Evolutionary conservation across 495 filamentous ascomycete genomes (phyloP), one percentile per base, ranked within the genome.

Genomic region (Aspergillus hancockii): DNA sequence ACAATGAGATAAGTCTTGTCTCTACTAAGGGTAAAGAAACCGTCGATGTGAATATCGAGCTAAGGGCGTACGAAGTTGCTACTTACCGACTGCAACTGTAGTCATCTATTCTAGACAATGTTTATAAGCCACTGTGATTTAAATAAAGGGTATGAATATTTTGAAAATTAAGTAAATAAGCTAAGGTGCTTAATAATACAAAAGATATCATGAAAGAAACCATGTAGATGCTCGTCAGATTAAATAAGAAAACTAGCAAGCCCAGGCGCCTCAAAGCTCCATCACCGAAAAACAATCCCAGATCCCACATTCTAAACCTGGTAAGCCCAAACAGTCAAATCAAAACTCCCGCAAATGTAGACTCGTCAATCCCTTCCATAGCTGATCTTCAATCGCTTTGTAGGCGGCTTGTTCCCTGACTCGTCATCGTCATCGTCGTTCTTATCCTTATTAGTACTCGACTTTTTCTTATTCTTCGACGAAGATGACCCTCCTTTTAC

Each of bases 11-110:
- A 58, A 65, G 66, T 49, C 60, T 90, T 63, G 67, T 73, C 14
- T 65, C 86, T 9, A 59, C 73, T 7, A 71, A 75, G 52, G 62
- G 83, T 22, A 71, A 69, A 28, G 72, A 79, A n/a, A 75, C 78
- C 4, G 38, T 53, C 6, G 69, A 75, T 64, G 81, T 90, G 43
- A 67, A 78, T 49, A 80, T 98, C 63, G 81, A 87, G 36, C 65
- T 97, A 62, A 81, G 86, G 72, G 84, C 93, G 25, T 98, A 96
- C 74, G 94, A 98, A 81, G 89, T 98, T 30, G 90, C 87, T 28
- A 96, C 90, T 1, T 96, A 83, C 68, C 84, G 89, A 67, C 75
- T 97, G 65, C 85, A 90, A 69, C 68, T 98, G 64, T 88, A 65
- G 13, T 23, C 54, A 16, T 52, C 14, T 49, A 10, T 21, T 32